phyloP scores from a whole-genome alignment of 23 red algal species.

The Gracilariopsis chorda region DNA sequence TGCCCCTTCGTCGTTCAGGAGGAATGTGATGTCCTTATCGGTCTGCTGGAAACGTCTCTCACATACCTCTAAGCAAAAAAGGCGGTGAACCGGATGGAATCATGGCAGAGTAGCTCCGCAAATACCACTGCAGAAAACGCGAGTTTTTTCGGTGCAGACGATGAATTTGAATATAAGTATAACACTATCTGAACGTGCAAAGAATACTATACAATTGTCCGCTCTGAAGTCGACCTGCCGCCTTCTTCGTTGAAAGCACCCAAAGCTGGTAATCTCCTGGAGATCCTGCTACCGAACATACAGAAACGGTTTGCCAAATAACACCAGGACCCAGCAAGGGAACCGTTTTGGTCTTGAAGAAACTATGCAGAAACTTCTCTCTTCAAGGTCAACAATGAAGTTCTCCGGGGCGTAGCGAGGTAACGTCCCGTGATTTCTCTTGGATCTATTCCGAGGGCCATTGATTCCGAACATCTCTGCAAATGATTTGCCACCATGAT shows the following conservation, averaged over 20 bases:
- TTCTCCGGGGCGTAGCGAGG: constrained; percentile 1
- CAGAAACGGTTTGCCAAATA: constrained; percentile 48
- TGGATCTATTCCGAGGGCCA: not conserved
- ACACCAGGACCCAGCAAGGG: constrained; percentile 39
- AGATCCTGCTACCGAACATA: not conserved
- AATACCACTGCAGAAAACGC: not conserved
- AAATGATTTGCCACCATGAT: constrained; percentile 13
- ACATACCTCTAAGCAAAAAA: constrained; percentile 17
- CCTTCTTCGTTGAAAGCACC: constrained; percentile 29
- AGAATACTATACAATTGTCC: constrained; percentile 21
- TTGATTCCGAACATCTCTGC: no score
- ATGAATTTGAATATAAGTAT: not conserved
- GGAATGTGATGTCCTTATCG: constrained; percentile 24
- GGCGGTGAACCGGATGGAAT: not conserved
- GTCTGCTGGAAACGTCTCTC: constrained; percentile 15
- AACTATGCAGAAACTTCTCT: not conserved
- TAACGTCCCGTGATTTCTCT: not conserved
- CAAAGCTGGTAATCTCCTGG: constrained; percentile 45
- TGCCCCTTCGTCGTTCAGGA: not conserved
- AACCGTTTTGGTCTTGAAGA: not conserved
- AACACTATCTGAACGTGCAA: constrained; percentile 27
- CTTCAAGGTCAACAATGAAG: not conserved
- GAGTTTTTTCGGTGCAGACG: not conserved
- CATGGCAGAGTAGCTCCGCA: constrained; percentile 14
- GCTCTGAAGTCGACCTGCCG: not conserved